Evolutionary conservation across 148 eudicot genomes (phyloP), one percentile per base, ranked within the genome.

Genomic region (Chenopodium quinoa): DNA sequence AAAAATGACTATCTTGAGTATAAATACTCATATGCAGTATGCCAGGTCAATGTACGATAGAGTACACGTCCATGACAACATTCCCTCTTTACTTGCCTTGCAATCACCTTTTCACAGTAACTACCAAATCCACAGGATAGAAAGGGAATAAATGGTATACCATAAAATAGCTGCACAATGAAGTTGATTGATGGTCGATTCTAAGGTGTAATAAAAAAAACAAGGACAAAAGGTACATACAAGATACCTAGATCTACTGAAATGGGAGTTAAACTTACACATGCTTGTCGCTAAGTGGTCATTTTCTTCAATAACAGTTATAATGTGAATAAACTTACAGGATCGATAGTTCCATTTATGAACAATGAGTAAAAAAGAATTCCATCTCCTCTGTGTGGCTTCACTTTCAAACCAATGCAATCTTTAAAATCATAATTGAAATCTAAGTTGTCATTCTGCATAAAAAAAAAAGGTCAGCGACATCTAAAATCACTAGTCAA

Each of bases 341-440:
- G 90, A 82, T 94, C 98, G 50, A 94, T 94, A 23, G 97, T 91
- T 66, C 97, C 98, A 84, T 94, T 94, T 56, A 91, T 79, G 81
- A 87, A 90, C 79, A 94, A 73, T 9, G 98, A 92, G 83, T 94
- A 92, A 80, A 94, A 94, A 29, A 94, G 89, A 29, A 94, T 84
- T 50, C 97, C 98, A 72, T 94, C 97, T 82, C 98, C 98, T 84
- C 75, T 76, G 20, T 85, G 95, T 31, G 98, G 98, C 85, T 89
- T 92, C 75, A 94, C 91, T 91, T 86, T 94, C 83, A 94, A 84
- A 71, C 98, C 98, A 80, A 86, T 76, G 84, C 98, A 92, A 83
- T 94, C 80, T 62, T 77, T 73, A 76, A 81, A 94, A 88, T 94
- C 97, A 88, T 91, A 92, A 74, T 75, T 88, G 54, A 29, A n/a